Evolutionary conservation across 768 basidiomycete species (phyloP).

Genomic region (Suillus alpinus): DNA sequence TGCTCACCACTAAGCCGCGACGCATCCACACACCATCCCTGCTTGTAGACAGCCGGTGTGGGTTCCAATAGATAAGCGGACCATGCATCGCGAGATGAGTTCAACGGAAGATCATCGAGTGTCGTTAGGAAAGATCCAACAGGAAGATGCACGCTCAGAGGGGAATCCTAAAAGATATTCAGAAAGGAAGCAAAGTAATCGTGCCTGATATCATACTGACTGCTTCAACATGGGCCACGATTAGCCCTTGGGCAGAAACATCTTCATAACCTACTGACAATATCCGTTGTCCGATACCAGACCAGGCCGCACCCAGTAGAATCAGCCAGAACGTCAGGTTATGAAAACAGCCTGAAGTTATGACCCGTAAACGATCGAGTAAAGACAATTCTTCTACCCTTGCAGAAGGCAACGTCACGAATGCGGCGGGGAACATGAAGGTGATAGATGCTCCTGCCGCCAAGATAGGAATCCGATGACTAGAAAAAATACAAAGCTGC

Average conservation of each 20-base stretch:
- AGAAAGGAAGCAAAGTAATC: not conserved
- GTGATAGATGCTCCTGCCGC: slow-evolving; percentile 62
- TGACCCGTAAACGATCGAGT: slow-evolving; percentile 53
- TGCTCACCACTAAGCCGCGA: slow-evolving; percentile 29
- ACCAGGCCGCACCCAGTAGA: slow-evolving; percentile 37
- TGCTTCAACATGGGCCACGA: slow-evolving; percentile 51
- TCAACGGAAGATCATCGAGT: slow-evolving; percentile 61
- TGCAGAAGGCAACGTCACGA: slow-evolving; percentile 57
- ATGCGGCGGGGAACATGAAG: slow-evolving; percentile 68
- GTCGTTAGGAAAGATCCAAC: slow-evolving; percentile 58
- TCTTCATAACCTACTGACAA: slow-evolving; percentile 49
- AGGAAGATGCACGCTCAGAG: slow-evolving; percentile 53
- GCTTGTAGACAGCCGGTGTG: slow-evolving; percentile 7
- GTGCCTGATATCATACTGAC: slow-evolving; percentile 37
- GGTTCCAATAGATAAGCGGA: slow-evolving; percentile 36
- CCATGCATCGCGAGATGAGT: slow-evolving; percentile 38
- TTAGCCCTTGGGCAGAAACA: slow-evolving; percentile 46
- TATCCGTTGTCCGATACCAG: slow-evolving; percentile 25
- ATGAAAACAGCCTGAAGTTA: slow-evolving; percentile 76
- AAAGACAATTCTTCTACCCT: slow-evolving; percentile 36
- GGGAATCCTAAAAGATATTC: slow-evolving; percentile 48
- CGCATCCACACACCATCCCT: slow-evolving; percentile 63
- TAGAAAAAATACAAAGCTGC: slow-evolving; percentile 24
- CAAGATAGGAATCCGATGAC: slow-evolving; percentile 62
- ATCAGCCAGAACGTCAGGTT: slow-evolving; percentile 62